phyloP scores from a whole-genome alignment of 257 asterid species.

The Parsonsia alboflavescens region DNA sequence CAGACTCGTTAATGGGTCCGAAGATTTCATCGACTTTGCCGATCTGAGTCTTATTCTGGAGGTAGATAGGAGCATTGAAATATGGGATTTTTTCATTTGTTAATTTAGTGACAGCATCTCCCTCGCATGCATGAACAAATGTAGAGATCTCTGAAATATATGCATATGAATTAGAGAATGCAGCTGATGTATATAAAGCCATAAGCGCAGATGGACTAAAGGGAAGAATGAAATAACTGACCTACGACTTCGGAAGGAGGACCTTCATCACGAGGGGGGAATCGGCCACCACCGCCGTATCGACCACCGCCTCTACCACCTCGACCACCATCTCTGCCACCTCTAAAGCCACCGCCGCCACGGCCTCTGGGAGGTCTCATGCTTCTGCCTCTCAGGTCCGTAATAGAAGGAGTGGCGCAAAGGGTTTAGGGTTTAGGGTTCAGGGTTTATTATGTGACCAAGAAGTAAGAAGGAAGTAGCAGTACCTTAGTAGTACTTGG shows the following conservation, averaged over 20 bases:
- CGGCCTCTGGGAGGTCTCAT: constrained; percentile 99
- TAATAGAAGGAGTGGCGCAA: neutral
- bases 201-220: neutral
- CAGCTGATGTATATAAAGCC: too few species aligned
- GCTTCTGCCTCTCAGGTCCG: neutral
- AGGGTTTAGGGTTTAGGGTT: constrained; percentile 28
- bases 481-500: neutral
- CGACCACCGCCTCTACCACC: constrained; percentile 35
- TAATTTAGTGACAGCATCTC: constrained; percentile 90
- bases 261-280: constrained; percentile 29
- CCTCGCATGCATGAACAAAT: constrained; percentile 83
- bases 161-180: neutral
- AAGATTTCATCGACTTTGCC: constrained; percentile 98
- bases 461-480: neutral
- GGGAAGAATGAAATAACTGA: constrained; percentile 19
- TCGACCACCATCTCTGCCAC: constrained; percentile 61
- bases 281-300: constrained; percentile 48
- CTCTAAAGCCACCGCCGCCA: constrained; percentile 71
- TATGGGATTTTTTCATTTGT: constrained; percentile 84
- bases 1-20: constrained; percentile 95
- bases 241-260: constrained; percentile 48
- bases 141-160: constrained; percentile 63
- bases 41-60: constrained; percentile 85
- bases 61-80: constrained; percentile 93
- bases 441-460: neutral